Percentiles rank a stretch among this genome's conserved stretches.
These are phyloP conservation scores for Aquilaria malaccensis DNA, from an alignment of 345 rosid genomes.

Conservation along the genomic window DNA sequence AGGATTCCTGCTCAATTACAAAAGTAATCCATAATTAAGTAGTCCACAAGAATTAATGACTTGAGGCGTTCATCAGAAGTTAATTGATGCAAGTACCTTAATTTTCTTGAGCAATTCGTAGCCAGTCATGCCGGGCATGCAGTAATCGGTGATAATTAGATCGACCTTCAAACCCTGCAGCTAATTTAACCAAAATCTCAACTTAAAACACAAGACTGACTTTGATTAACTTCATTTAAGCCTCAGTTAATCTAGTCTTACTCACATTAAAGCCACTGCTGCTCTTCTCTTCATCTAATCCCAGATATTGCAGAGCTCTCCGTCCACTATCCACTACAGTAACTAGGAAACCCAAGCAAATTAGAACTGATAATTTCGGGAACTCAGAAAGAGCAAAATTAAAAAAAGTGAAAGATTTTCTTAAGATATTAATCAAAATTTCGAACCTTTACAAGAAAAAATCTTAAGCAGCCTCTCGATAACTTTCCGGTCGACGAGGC, in stretches of 20 bases:
- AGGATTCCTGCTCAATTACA: constrained; percentile 53
- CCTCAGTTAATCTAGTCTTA: not conserved
- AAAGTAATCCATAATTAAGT: not conserved
- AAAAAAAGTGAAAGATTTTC: not conserved
- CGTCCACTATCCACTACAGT: constrained; percentile 90
- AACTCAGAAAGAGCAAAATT: not conserved
- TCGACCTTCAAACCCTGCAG: constrained; percentile 75
- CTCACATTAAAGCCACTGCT: constrained; percentile 39
- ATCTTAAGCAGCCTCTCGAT: constrained; percentile 77
- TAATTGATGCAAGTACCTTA: constrained; percentile 40
- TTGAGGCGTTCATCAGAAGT: not conserved
- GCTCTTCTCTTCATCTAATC: constrained; percentile 58
- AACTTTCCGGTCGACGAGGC: constrained; percentile 75
- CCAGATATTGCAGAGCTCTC: constrained; percentile 78
- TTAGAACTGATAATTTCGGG: constrained; percentile 3
- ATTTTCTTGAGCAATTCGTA: constrained; percentile 91
- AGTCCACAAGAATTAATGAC: not conserved
- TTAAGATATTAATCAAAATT: not conserved
- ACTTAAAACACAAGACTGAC: not conserved
- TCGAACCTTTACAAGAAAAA: constrained; percentile 74
- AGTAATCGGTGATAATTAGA: constrained; percentile 88
- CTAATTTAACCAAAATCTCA: not conserved
- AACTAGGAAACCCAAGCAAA: constrained; percentile 32
- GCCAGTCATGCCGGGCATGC: constrained; percentile 99
- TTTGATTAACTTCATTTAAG: not conserved